Evolutionary conservation across 257 asterid genomes (phyloP), one percentile per base, ranked within the genome.

Genomic region (Ehretia macrophylla): DNA sequence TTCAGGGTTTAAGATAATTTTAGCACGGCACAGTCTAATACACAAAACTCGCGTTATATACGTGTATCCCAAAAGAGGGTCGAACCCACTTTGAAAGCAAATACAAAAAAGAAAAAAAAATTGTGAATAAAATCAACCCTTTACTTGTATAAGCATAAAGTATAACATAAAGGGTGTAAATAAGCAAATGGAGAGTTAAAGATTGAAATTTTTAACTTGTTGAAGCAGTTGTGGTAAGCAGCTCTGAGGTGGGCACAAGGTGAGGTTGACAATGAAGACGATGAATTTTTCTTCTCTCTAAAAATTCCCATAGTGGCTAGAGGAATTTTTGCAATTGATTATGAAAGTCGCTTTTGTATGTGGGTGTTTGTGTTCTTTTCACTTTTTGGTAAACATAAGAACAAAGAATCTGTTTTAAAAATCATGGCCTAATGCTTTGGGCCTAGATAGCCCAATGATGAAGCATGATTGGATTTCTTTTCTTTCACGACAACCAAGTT

Each of bases 201-300:
- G 47, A 21, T 32, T 21, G 23, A 74, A 54, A 70, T 54, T 21
- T 61, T 55, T 53, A 13, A 88, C 95, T 80, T 77, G 82, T 91
- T 85, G 84, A 91, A 91, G 85, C 96, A 91, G 60, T 65, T 76
- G 81, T 91, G 86, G 54, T 88, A 88, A 68, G 92, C 88, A 56
- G 70, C 77, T 74, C 90, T 79, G 69, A 85, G 81, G 62, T 82
- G 62, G 40, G 95, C 85, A 58, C 96, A 91, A 44, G 92, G 92
- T 16, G 98, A 84, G 61, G 95, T 88, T 37, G 95, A 68, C 21
- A 59, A 52, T 23, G 47, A 39, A 35, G 85, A 58, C 55, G 83
- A 74, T 14, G 70, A 47, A 18, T 58, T 71, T 49, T 83, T 83
- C 53, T 67, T 82, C 66, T 80, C 87, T 55, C 85, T 73, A 60